A percentile compares a stretch with the other conserved stretches of the same genome.
Conservation (phyloP, 108 stramenopile genomes). For the Seminavis robusta region DNA sequence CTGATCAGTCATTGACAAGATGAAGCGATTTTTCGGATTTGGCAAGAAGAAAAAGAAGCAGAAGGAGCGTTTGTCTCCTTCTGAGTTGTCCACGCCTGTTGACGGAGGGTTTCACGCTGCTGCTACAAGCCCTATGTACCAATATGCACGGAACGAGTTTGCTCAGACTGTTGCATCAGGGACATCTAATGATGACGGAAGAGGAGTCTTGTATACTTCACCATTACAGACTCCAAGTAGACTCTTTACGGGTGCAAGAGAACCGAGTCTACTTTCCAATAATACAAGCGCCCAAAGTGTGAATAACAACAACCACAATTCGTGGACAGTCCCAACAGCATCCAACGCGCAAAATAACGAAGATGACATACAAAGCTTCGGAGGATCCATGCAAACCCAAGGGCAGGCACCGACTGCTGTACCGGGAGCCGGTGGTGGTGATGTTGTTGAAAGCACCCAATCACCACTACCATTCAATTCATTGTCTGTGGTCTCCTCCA, state of each 20-base stretch:
- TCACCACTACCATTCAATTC: too few relatives aligned
- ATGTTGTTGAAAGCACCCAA: too few relatives aligned
- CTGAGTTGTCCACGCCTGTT: too few relatives aligned
- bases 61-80: slow-evolving; percentile 3
- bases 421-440: too few relatives aligned
- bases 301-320: background rate
- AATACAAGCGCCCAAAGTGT: background rate
- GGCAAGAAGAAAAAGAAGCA: background rate
- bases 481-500: background rate
- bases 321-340: background rate
- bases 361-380: background rate
- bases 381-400: background rate
- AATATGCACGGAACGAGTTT: slow-evolving; percentile 57
- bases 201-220: background rate
- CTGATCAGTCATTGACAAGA: too few relatives aligned
- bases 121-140: slow-evolving; percentile 26
- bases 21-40: background rate
- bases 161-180: slow-evolving; percentile 34
- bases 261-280: background rate
- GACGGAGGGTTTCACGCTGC: too few relatives aligned
- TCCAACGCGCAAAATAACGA: background rate
- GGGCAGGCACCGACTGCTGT: too few relatives aligned
- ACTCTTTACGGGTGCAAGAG: background rate
- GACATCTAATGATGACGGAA: slow-evolving; percentile 23
- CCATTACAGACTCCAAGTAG: background rate